Evolutionary conservation across 495 filamentous ascomycete genomes (phyloP).

Genomic region (Massariosphaeria phaeospora): DNA sequence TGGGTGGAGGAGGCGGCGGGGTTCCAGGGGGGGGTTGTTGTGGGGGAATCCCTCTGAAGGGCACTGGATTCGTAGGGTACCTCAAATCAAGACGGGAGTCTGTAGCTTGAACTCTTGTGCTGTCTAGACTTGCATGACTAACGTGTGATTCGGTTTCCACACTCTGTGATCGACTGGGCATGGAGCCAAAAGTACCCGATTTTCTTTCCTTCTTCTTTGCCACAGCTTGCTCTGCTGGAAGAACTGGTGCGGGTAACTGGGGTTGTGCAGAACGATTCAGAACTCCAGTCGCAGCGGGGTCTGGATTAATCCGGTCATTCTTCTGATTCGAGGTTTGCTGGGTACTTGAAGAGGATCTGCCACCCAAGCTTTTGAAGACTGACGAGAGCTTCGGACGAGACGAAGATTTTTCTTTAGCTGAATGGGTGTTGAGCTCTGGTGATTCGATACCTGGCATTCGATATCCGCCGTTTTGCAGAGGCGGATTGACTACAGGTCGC

Average conservation of each 20-base stretch:
- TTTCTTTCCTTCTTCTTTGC: slow-evolving; percentile 24
- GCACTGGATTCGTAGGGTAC: slow-evolving; percentile 27
- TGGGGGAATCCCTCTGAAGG: slow-evolving; percentile 28
- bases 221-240: slow-evolving; percentile 17
- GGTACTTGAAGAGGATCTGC: slow-evolving; percentile 5
- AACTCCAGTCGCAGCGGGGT: not conserved
- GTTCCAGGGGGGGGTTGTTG: slow-evolving; percentile 14
- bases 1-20: not conserved
- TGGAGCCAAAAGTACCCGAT: slow-evolving; percentile 7
- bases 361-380: slow-evolving; percentile 21
- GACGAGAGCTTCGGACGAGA: slow-evolving; percentile 18
- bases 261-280: slow-evolving; percentile 6
- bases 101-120: slow-evolving; percentile 28
- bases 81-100: slow-evolving; percentile 29
- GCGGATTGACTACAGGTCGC: slow-evolving; percentile 35
- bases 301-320: slow-evolving; percentile 13
- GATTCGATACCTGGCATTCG: slow-evolving; percentile 24
- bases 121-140: slow-evolving; percentile 32
- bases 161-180: slow-evolving; percentile 22
- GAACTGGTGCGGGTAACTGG: slow-evolving; percentile 18
- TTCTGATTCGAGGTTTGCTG: not conserved
- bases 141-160: slow-evolving; percentile 28
- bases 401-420: slow-evolving; percentile 11
- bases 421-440: slow-evolving; percentile 3
- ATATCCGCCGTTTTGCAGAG: slow-evolving; percentile 41